Percentiles rank a stretch among this genome's conserved stretches.
Evolutionary conservation across 768 basidiomycete species (phyloP).

Genomic region (Lactarius vividus): DNA sequence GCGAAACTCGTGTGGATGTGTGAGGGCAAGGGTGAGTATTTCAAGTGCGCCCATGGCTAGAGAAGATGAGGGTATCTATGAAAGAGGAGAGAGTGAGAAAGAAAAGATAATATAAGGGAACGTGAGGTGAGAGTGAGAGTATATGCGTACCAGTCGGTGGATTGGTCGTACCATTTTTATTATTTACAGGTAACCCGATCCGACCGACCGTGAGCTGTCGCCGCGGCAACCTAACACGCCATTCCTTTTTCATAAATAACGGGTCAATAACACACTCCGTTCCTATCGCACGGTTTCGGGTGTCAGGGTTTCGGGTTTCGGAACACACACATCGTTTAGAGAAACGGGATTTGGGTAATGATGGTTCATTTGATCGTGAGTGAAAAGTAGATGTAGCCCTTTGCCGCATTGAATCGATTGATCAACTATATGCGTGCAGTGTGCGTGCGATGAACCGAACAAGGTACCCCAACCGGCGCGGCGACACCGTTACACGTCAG

Average conservation of each 20-base stretch:
- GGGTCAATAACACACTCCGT: background rate
- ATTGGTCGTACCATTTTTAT: slow-evolving; percentile 24
- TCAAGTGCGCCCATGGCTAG: slow-evolving; percentile 51
- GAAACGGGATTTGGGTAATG: background rate
- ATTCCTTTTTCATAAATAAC: background rate
- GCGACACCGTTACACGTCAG: background rate
- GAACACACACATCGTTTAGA: background rate
- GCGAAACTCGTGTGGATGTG: slow-evolving; percentile 82
- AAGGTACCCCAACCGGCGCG: background rate
- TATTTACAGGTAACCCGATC: background rate
- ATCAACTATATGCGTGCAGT: background rate
- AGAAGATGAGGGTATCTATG: background rate
- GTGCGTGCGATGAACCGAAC: background rate
- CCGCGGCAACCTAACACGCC: background rate
- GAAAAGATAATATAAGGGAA: background rate
- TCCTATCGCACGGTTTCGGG: background rate
- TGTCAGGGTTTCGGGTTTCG: background rate
- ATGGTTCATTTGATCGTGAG: background rate
- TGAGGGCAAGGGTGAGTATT: slow-evolving; percentile 66
- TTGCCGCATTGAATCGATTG: background rate
- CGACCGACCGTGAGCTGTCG: background rate
- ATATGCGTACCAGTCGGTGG: background rate
- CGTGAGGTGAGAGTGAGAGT: background rate
- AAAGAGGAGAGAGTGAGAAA: background rate
- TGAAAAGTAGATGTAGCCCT: background rate